A percentile compares a stretch with the other conserved stretches of the same genome.
phyloP scores from a whole-genome alignment of 1,284 basidiomycete genomes.

The Tausonia pullulans region DNA sequence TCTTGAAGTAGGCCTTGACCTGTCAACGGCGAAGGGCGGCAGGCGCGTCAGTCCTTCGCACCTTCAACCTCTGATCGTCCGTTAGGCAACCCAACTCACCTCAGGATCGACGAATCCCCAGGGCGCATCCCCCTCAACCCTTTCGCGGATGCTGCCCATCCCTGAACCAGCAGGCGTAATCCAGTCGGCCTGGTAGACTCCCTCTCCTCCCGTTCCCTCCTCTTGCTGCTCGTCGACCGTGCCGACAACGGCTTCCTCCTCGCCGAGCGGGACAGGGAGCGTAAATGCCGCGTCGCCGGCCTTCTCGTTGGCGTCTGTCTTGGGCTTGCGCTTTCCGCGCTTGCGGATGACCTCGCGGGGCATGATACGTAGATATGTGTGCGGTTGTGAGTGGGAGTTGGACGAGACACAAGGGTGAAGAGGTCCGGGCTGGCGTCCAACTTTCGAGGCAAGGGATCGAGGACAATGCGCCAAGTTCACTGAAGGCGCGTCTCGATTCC shows the following conservation, averaged over 20 bases:
- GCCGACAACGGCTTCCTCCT: not conserved
- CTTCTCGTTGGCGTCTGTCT: constrained; percentile 18
- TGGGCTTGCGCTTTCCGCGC: constrained; percentile 33
- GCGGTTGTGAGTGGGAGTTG: too few species aligned
- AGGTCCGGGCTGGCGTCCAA: too few species aligned
- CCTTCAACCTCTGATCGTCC: too few species aligned
- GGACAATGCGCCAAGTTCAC: too few species aligned
- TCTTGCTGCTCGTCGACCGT: not conserved
- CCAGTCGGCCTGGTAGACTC: constrained; percentile 12
- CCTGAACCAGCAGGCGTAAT: constrained; percentile 15
- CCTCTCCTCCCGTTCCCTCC: constrained; percentile 2
- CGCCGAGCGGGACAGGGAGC: constrained; percentile 27
- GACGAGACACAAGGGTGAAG: too few species aligned
- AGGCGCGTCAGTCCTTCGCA: too few species aligned
- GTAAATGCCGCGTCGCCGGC: constrained; percentile 24
- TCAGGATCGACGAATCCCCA: constrained; percentile 80
- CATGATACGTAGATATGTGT: constrained; percentile 20
- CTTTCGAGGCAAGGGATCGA: too few species aligned
- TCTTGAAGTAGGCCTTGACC: constrained; percentile 80
- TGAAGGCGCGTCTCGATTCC: too few species aligned
- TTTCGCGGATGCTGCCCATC: constrained; percentile 18
- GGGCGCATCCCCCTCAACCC: constrained; percentile 53
- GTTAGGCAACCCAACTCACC: constrained; percentile 8
- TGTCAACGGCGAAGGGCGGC: not conserved
- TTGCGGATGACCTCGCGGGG: constrained; percentile 35